Conservation (phyloP, 1,284 basidiomycete species). For the Cutaneotrichosporon sp. region DNA sequence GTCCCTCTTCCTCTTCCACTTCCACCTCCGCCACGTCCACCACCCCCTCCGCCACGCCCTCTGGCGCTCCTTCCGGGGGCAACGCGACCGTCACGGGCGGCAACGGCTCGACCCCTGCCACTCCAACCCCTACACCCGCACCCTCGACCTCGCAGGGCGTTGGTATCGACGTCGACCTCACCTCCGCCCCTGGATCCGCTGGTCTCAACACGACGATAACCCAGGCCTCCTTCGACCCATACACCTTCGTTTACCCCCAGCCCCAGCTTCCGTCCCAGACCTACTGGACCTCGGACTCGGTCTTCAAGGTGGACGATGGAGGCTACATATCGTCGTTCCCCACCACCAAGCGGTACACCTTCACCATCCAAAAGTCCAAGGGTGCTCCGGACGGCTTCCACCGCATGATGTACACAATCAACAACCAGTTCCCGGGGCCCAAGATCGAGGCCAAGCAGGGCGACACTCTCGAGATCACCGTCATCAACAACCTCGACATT, state of each 20-base stretch:
- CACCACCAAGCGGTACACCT: constrained; percentile 8
- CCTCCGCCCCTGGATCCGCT: neutral
- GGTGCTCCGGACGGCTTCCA: constrained; percentile 22
- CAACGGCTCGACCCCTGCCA: neutral
- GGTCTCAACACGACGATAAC: neutral
- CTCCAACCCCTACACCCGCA: neutral
- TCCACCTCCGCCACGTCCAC: neutral
- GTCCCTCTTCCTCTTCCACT: neutral
- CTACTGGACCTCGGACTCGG: neutral
- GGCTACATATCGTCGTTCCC: neutral
- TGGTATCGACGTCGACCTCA: neutral
- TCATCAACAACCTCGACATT: constrained; percentile 34
- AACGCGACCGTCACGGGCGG: neutral
- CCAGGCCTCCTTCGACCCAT: neutral
- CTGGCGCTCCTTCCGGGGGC: neutral
- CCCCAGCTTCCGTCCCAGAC: constrained; percentile 13
- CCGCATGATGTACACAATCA: constrained; percentile 21
- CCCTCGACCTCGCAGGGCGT: neutral
- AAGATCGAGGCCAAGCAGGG: constrained; percentile 42
- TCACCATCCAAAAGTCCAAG: constrained; percentile 10
- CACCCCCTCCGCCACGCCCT: neutral
- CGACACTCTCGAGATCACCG: constrained; percentile 36
- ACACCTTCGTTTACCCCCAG: constrained; percentile 16
- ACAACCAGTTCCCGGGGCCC: constrained; percentile 29
- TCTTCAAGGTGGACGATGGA: constrained; percentile 12